A percentile compares a stretch with the other conserved stretches of the same genome.
Evolutionary conservation across 129 eudicot species (phyloP).

Genomic region (Pulicaria dysenterica): DNA sequence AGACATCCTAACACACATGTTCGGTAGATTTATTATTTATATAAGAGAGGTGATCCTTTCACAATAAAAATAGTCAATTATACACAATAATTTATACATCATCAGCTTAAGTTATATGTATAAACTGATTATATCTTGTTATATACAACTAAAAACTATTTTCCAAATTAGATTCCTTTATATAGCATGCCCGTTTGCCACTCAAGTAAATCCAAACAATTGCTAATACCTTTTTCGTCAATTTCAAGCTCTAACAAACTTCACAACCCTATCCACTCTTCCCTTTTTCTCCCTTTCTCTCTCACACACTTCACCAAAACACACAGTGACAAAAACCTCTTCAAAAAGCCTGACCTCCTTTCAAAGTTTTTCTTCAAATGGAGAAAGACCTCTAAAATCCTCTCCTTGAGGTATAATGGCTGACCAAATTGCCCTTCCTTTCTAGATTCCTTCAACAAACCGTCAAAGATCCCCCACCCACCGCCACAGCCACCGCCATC

Average conservation of each 20-base stretch:
- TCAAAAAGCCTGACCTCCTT: constrained; percentile 23
- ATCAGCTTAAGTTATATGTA: too few species aligned
- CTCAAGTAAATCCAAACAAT: neutral
- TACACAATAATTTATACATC: too few species aligned
- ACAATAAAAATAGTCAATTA: too few species aligned
- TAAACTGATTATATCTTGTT: too few species aligned
- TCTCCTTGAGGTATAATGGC: constrained; percentile 30
- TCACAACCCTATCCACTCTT: constrained; percentile 37
- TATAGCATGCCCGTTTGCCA: neutral
- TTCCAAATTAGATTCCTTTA: neutral
- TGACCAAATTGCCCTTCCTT: constrained; percentile 48
- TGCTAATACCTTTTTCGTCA: constrained; percentile 15
- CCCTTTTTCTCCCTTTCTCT: constrained; percentile 21
- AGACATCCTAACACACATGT: too few species aligned
- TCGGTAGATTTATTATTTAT: too few species aligned
- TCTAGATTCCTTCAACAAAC: constrained; percentile 44
- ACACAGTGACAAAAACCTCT: constrained; percentile 28
- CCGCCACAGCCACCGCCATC: constrained; percentile 11
- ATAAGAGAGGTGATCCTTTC: too few species aligned
- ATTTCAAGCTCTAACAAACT: constrained; percentile 23
- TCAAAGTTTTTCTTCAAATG: constrained; percentile 34
- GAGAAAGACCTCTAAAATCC: neutral
- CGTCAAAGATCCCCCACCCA: constrained; percentile 46
- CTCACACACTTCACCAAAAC: constrained; percentile 33
- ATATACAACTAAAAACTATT: too few species aligned